Percentiles rank a stretch among this genome's conserved stretches.
Evolutionary conservation across 176 grass and related monocot species (phyloP).

Genomic region (Saccharum officinarum): DNA sequence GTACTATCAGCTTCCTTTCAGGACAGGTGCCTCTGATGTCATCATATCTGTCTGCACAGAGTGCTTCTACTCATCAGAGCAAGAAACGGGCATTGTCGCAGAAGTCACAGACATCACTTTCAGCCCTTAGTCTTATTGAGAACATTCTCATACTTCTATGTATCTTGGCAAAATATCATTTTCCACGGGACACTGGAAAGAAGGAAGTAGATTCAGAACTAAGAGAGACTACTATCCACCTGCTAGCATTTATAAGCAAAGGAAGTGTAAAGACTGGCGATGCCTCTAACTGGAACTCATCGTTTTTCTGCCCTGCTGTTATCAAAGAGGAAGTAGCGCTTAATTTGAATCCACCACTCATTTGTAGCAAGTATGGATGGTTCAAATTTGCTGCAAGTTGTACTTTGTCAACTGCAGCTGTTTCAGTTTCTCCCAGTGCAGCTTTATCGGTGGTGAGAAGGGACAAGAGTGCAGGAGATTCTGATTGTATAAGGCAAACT

Average conservation of each 20-base stretch:
- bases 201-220: slow-evolving; percentile 75
- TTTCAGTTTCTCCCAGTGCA: slow-evolving; percentile 32
- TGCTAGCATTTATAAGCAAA: slow-evolving; percentile 92
- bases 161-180: slow-evolving; percentile 66
- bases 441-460: slow-evolving; percentile 31
- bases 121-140: slow-evolving; percentile 68
- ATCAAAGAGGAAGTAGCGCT: slow-evolving; percentile 66
- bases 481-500: slow-evolving; percentile 49
- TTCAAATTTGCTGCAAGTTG: slow-evolving; percentile 49
- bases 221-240: slow-evolving; percentile 75
- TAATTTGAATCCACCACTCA: slow-evolving; percentile 51
- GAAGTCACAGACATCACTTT: slow-evolving; percentile 63
- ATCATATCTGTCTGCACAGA: slow-evolving; percentile 79
- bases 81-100: slow-evolving; percentile 55
- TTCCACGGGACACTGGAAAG: slow-evolving; percentile 45
- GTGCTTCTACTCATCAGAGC: slow-evolving; percentile 47
- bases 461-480: slow-evolving; percentile 41
- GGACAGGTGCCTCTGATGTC: slow-evolving; percentile 69
- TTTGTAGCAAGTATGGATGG: slow-evolving; percentile 80
- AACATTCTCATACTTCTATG: slow-evolving; percentile 75
- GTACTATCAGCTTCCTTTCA: slow-evolving; percentile 64
- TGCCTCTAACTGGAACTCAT: slow-evolving; percentile 34
- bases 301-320: slow-evolving; percentile 58
- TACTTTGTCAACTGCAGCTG: slow-evolving; percentile 25
- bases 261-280: slow-evolving; percentile 45